phyloP scores from a whole-genome alignment of 768 basidiomycete genomes.

The Collybia sordida region DNA sequence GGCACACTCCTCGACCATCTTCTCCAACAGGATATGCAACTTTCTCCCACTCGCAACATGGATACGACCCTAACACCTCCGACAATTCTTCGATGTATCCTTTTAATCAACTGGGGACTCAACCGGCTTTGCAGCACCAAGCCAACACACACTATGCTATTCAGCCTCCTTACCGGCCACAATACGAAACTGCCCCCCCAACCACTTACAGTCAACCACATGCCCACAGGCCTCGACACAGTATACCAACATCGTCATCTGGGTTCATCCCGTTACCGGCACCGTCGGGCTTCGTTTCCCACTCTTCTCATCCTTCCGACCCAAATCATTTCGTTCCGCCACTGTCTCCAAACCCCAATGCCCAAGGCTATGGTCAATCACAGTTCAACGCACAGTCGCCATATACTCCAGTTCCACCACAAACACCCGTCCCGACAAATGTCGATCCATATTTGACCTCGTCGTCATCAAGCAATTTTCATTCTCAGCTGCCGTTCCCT shows the following conservation, averaged over 20 bases:
- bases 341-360: slow-evolving; percentile 3
- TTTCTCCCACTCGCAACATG: slow-evolving; percentile 32
- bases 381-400: slow-evolving; percentile 31
- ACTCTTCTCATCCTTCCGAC: slow-evolving; percentile 43
- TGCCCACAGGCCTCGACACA: slow-evolving; percentile 59
- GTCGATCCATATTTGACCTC: slow-evolving; percentile 19
- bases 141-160: slow-evolving; percentile 23
- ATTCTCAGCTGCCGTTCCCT: slow-evolving; percentile 37
- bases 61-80: slow-evolving; percentile 37
- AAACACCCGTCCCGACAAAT: slow-evolving; percentile 18
- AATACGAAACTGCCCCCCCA: slow-evolving; percentile 32
- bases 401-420: slow-evolving; percentile 30
- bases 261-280: slow-evolving; percentile 63
- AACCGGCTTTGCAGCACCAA: slow-evolving; percentile 28
- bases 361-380: slow-evolving; percentile 30
- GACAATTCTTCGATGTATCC: slow-evolving; percentile 30
- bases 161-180: slow-evolving; percentile 39
- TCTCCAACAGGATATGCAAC: slow-evolving; percentile 28
- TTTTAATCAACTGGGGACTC: slow-evolving; percentile 43
- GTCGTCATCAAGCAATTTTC: slow-evolving; percentile 36
- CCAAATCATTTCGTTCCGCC: slow-evolving; percentile 9
- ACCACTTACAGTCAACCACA: slow-evolving; percentile 34
- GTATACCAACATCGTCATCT: slow-evolving; percentile 63
- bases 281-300: slow-evolving; percentile 36
- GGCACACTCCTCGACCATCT: slow-evolving; percentile 36